Evolutionary conservation across 768 basidiomycete genomes (phyloP), one percentile per base, ranked within the genome.

Genomic region (Panaeolus papilionaceus): DNA sequence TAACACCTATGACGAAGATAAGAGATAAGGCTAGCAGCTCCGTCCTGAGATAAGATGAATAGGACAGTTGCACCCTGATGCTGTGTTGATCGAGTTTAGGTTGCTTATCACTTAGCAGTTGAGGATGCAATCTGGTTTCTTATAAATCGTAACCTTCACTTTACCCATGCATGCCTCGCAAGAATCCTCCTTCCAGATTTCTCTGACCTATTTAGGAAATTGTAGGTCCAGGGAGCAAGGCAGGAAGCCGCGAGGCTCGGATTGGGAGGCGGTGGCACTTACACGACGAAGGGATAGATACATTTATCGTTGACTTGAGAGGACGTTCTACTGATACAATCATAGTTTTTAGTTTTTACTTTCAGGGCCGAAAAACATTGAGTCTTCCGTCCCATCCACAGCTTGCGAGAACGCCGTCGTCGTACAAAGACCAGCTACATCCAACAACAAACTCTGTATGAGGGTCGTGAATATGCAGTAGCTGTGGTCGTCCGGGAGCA

Each of bases 371-470:
- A 76, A 93, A 95, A 69, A 96, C 83, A 78, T 91, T 88, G 64
- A 97, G 79, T 79, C 88, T 87, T 72, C 92, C 88, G 71, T 98
- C 97, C 97, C 97, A 98, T 62, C 92, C 89, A 77, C 95, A 96
- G 67, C 91, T 96, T 45, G 93, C 95, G 61, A 99, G 74, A 18
- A 95, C 75, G 0, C 94, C 93, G 73, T 94, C 90, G 61, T 98
- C 95, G 70, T 89, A 96, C 72, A 98, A 77, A n/a, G 94, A 94
- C 96, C 96, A 98, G 61, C 87, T 85, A 73, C 93, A 91, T 0
- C 94, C 96, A 47, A 93, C 92, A 26, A 97, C 95, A 78, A 99
- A 98, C 79, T 99, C 97, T 1, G 93, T 96, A 75, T 99, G 97
- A 6, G 89, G 82, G 74, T 95, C 91, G 75, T 98, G 92, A 39